Evolutionary conservation across 2,329 filamentous ascomycete genomes (phyloP), one percentile per base, ranked within the genome.

Genomic region (Epicoccum nigrum): DNA sequence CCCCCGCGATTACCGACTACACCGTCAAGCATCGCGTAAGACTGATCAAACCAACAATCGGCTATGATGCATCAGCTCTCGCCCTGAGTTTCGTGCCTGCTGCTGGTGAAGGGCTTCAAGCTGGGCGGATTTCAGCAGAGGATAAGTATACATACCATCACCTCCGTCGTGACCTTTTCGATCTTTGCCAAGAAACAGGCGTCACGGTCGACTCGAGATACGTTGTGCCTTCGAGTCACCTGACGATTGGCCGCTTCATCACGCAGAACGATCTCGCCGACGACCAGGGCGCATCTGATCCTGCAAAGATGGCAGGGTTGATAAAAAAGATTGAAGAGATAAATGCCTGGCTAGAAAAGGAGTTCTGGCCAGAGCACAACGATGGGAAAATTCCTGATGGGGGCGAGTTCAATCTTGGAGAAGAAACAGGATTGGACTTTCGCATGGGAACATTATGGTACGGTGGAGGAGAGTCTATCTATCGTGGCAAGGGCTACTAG

Each of bases 81-180:
- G 93, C 93, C 1, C 75, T 97, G 27, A 94, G 89, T 20, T 97
- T 95, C 73, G 77, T 97, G 1, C 92, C 93, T 0, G 90, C 90
- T 0, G 81, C 85, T 4, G 86, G 84, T 9, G 87, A 91, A 74
- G 57, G 38, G 4, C 56, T 67, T 9, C 58, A 60, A 3, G 49
- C 56, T 15, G 72, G 72, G 12, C 69, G 77, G 13, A 74, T 60
- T 2, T 38, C 45, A 1, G 65, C 80, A 31, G 81, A 83, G 15
- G 88, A 94, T 59, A 66, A 61, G 1, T 97, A 90, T 74, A 92
- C 89, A 0, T 97, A 97, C 71, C 93, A 97, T 69, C 93, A 97
- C 72, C 83, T 97, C 7, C 86, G 93, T 2, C 82, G 87, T 4
- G 91, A 96, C 67, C 70, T 95, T 11, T 94, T 87, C 69, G 78